Base-by-base conservation (phyloP, 345 rosid genomes). In the Lepidium sativum region DNA sequence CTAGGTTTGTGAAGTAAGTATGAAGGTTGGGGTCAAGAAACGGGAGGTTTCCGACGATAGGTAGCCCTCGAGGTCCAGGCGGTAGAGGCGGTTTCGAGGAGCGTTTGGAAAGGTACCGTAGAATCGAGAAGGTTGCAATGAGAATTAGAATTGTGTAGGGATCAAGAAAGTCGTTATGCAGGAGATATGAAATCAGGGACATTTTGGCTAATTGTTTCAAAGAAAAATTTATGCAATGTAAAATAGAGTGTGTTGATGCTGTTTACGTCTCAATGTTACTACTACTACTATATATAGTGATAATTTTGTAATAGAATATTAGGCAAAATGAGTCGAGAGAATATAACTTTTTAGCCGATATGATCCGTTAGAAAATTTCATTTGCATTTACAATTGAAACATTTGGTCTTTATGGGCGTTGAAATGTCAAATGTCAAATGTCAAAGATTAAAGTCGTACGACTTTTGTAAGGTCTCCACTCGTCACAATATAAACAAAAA, bases 1-100 rank as follows among this genome's bases (percentile, higher is more conserved):
- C 67, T 2, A 81, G 58, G 11, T 13, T 47, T 40, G 76, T 47
- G 60, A 84, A 75, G 61, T 80, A 75, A 15, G 51, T 68, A 69
- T 80, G 84, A 54, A 84, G 78, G 29, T 81, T 45, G 5, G 81
- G 77, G 12, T 68, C 77, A 34, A 84, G 73, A 73, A 72, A 81
- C 1, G 78, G 82, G 9, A 84, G 75, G 81, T 68, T 71, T 11
- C 86, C 86, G 44, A 84, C 63, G 0, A 84, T 4, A 0, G 86
- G 86, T 29, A 84, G 40, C 34, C 89, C 83, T 4, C 14, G 43
- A 0, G 86, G 86, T 31, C 89, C 86, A 0, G 86, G 86, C 0
- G 84, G 84, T 6, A 72, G 61, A 60, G 54, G 61, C 3, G 60
- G 67, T 17, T 32, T 40, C 9, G 65, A 31, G 0, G 38, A 29